A percentile compares a stretch with the other conserved stretches of the same genome.
phyloP scores from a whole-genome alignment of 495 filamentous ascomycete genomes.

The Xylaria curta region DNA sequence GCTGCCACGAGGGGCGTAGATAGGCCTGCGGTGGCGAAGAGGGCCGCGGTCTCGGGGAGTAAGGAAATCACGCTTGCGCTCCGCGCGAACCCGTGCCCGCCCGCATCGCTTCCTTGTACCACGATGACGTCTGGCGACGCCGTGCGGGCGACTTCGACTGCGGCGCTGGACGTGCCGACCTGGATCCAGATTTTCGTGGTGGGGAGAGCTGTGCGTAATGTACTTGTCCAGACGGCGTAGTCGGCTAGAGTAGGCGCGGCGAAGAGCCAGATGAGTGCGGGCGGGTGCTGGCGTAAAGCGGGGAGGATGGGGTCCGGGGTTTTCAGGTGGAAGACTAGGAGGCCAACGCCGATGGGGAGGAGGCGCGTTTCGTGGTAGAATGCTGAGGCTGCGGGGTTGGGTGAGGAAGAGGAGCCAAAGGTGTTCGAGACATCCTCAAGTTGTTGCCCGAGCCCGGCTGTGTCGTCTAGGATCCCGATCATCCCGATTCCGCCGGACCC shows the following conservation, averaged over 20 bases:
- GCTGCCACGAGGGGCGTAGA: not conserved
- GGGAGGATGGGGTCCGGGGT: not conserved
- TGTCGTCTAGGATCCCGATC: not conserved
- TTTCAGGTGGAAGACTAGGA: not conserved
- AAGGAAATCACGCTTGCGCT: constrained; percentile 47
- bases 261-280: constrained; percentile 18
- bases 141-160: constrained; percentile 45
- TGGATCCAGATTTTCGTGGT: constrained; percentile 68
- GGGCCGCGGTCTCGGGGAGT: constrained; percentile 28
- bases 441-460: not conserved
- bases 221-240: not conserved
- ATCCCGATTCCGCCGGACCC: not conserved
- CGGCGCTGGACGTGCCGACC: constrained; percentile 61
- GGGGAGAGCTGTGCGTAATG: not conserved
- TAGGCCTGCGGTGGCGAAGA: not conserved
- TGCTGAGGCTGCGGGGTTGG: not conserved
- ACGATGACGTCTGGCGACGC: constrained; percentile 65
- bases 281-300: not conserved
- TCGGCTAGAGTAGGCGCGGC: not conserved
- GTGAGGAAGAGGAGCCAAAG: not conserved
- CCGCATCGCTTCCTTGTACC: constrained; percentile 70
- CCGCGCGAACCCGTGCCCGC: constrained; percentile 66
- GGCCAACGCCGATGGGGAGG: constrained; percentile 5
- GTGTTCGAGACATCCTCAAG: not conserved
- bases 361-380: not conserved